These are phyloP conservation scores for Cornus florida DNA, from an alignment of 148 eudicot species.

Conservation along the genomic window DNA sequence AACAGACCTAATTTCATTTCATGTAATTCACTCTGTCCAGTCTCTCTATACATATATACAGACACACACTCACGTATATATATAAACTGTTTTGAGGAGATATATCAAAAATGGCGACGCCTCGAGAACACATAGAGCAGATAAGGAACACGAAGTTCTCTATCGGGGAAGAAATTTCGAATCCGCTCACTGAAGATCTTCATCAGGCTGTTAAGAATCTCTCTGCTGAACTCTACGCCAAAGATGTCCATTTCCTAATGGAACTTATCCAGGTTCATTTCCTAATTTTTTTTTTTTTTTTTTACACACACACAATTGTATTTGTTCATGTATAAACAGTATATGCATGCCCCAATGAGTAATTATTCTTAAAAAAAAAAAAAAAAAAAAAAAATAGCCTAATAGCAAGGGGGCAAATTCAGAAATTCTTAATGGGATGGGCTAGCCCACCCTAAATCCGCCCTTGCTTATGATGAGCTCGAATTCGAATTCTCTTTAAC, in stretches of 20 bases:
- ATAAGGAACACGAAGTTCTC: conserved; percentile 46
- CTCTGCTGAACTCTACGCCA: conserved; percentile 63
- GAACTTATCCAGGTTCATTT: conserved; percentile 62
- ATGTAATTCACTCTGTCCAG: not conserved
- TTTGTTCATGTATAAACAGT: too few species aligned
- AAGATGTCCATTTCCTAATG: conserved; percentile 68
- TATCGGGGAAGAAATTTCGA: conserved; percentile 44
- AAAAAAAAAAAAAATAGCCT: too few species aligned
- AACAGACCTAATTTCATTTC: not conserved
- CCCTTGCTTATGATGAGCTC: too few species aligned
- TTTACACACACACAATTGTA: too few species aligned
- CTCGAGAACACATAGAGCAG: conserved; percentile 55
- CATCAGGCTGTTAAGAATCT: conserved; percentile 55
- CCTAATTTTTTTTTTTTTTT: too few species aligned
- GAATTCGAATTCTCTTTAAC: too few species aligned
- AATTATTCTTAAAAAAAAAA: too few species aligned
- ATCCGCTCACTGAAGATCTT: conserved; percentile 35
- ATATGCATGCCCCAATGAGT: too few species aligned
- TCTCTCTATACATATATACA: not conserved
- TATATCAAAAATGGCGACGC: conserved; percentile 16
- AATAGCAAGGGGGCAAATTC: too few species aligned
- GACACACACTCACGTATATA: too few species aligned
- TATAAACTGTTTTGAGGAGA: not conserved
- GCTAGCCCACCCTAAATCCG: too few species aligned
- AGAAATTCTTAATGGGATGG: too few species aligned